Evolutionary conservation across 257 asterid genomes (phyloP).

Genomic region (Scutellaria minor): DNA sequence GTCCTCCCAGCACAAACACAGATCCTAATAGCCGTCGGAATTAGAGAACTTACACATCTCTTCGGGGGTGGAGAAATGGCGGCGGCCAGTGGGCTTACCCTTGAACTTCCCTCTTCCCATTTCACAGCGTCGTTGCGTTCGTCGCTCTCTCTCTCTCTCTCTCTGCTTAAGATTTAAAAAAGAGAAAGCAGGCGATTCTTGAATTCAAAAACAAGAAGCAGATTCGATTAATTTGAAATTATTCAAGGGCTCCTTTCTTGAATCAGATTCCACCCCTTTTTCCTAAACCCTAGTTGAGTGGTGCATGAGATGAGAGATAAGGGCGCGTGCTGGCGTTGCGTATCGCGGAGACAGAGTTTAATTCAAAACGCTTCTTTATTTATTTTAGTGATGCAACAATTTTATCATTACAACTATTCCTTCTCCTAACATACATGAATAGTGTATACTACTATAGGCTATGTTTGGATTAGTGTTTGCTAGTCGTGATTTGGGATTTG

Average conservation of each 20-base stretch:
- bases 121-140: background rate
- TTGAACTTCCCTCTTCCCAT: constrained; percentile 70
- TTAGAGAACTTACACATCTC: constrained; percentile 53
- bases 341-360: constrained; percentile 1
- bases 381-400: background rate
- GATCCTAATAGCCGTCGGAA: background rate
- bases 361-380: background rate
- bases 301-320: constrained; percentile 9
- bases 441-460: too few relatives aligned
- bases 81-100: constrained; percentile 75
- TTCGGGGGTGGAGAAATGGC: constrained; percentile 64
- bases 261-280: constrained; percentile 38
- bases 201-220: constrained; percentile 33
- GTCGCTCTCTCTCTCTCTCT: background rate
- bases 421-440: too few relatives aligned
- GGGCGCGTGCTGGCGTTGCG: constrained; percentile 3
- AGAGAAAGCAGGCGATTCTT: constrained; percentile 17
- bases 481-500: too few relatives aligned
- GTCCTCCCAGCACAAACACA: background rate
- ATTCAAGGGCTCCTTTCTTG: constrained; percentile 33
- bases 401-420: too few relatives aligned
- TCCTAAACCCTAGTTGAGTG: constrained; percentile 41
- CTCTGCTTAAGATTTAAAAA: constrained; percentile 29
- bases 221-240: constrained; percentile 33
- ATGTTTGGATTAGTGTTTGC: too few relatives aligned